Base-by-base conservation (phyloP, 1,139 yeast genomes). In the Petasospora fabianii region DNA sequence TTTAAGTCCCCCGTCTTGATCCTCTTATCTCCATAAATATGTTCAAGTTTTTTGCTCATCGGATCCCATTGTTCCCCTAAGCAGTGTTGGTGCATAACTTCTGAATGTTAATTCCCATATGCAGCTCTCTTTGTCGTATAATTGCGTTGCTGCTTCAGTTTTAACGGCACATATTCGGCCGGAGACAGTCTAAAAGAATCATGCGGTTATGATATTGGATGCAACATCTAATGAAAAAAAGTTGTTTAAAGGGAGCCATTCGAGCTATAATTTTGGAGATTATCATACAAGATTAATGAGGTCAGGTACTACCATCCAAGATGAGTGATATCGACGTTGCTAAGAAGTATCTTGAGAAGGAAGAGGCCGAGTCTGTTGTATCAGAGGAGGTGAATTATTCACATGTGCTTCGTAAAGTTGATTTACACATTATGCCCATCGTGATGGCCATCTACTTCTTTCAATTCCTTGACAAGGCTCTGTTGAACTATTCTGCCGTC, bases 401-500 rank as follows among this genome's bases (percentile, higher is more conserved):
- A 3, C 13, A 26, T 4, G 18, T 39, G 4, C n/a, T 47, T 9
- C 40, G 49, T 28, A 54, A 51, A 32, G 29, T 54, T n/a, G 56
- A 53, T 20, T 14, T 40, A 11, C 42, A 34, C 12, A 38, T 54
- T 5, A 16, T 69, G 33, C 62, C 72, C 0, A 35, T 69, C 11
- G 47, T 69, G 32, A 65, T 71, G 45, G 58, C 62, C 11, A 60
- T 68, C 38, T 71, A 71, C 48, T 66, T 70, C 42, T 55, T 70
- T 22, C 75, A 69, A 47, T 70, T 65, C 48, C 53, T 72, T 34
- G 77, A 72, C 46, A 71, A 71, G 48, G 58, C 68, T 6, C 55
- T 69, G 8, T 54, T 71, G 29, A 68, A 69, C 46, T 71, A 69
- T 52, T 69, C 77, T 3, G 73, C 75, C 1, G 75, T 72, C 2